Evolutionary conservation across 176 grass and related monocot genomes (phyloP), one percentile per base, ranked within the genome.

Genomic region (Aegilops speltoides): DNA sequence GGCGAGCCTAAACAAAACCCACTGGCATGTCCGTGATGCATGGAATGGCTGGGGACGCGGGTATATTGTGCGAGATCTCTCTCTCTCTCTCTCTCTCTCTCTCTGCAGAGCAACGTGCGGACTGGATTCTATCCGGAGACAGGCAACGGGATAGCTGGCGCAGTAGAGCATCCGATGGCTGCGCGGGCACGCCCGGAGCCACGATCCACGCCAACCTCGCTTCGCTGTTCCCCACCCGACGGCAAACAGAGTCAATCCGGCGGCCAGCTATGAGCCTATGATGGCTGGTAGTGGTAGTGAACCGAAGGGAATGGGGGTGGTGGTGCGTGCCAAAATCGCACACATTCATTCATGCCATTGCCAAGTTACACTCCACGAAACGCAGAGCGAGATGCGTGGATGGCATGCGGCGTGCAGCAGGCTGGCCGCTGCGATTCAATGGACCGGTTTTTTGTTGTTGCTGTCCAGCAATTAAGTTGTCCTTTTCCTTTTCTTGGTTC

Each of bases 111-210:
- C 10, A 73, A 73, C 69, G 43, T 12, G n/a, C 28, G 7, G 24
- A 17, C 46, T 19, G 65, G 67, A 68, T 81, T 78, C 20, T 65
- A 43, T 56, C 34, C 80, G 34, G 76, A 74, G 80, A 91, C 85
- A 84, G 80, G 34, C 43, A 7, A 68, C 75, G 60, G 10, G 68
- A 80, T 80, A 36, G 19, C 75, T 7, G 80, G 66, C 57, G 74
- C 75, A n/a, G 66, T 67, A 46, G 89, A 73, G 85, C 85, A 79
- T 87, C 89, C 85, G 57, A 86, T 68, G 38, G 83, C 77, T 19
- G 37, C 34, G 83, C 77, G 20, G 68, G 10, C 78, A 56, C 59
- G 68, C 40, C 43, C 79, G 33, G 17, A 68, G 10, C 57, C 64
- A 54, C 41, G 10, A 28, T 14, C 28, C 24, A 19, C 61, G 71